These are phyloP conservation scores for Parsonsia alboflavescens DNA, from an alignment of 257 asterid species.

Conservation along the genomic window DNA sequence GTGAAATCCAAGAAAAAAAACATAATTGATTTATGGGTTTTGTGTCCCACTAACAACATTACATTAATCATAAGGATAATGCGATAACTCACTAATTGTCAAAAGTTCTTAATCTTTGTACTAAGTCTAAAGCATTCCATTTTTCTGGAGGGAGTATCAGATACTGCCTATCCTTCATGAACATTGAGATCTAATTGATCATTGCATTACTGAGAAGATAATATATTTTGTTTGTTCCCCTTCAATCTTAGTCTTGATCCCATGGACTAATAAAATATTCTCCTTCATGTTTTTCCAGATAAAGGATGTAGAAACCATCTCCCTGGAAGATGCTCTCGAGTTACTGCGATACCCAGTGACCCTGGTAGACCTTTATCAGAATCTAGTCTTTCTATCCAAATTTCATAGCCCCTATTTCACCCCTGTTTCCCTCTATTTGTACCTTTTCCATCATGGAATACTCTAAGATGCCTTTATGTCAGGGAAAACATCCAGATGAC, in stretches of 20 bases:
- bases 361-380: slow-evolving; percentile 42
- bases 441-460: slow-evolving; percentile 12
- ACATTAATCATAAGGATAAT: background rate
- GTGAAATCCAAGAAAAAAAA: too few species aligned
- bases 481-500: slow-evolving; percentile 89
- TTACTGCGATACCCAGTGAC: slow-evolving; percentile 77
- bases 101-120: background rate
- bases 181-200: background rate
- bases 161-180: background rate
- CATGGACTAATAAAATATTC: slow-evolving; percentile 11
- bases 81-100: background rate
- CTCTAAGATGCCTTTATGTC: slow-evolving; percentile 19
- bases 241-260: background rate
- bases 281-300: slow-evolving; percentile 31
- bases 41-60: background rate
- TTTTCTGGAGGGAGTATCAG: background rate
- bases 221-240: background rate
- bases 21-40: background rate
- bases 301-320: slow-evolving; percentile 57
- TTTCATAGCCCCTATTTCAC: background rate
- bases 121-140: background rate
- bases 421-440: background rate
- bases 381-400: background rate
- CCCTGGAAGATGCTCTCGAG: slow-evolving; percentile 75
- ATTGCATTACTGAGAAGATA: background rate